Base-by-base conservation (phyloP, 2,329 filamentous ascomycete genomes). In the Fusarium sp. region DNA sequence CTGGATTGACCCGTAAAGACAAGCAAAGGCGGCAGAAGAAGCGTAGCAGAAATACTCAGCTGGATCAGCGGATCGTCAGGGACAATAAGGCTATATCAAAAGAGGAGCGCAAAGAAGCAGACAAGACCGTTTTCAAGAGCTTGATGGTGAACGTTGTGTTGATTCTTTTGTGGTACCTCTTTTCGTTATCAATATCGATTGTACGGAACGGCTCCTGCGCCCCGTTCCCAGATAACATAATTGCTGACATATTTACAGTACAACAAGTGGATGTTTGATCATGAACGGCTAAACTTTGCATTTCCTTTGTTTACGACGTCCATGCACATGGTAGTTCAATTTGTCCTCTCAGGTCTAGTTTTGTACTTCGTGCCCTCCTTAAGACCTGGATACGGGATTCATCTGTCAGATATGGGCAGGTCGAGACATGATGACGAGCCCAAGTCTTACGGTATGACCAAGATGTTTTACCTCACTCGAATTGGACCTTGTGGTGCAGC, bases 211-310 rank as follows among this genome's bases (percentile, higher is more conserved):
- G 35, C 44, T 21, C 27, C 33, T 18, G 9, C 18, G n/a, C 29
- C 15, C 25, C 25, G 55, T 60, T 48, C 42, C 31, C 49, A 37
- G n/a, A 21, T 31, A 31, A 29, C 29, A 29, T 27, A 25, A 38
- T 38, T 72, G 49, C 76, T 80, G 60, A 79, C 77, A 48, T 52
- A 27, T 21, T 44, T 19, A 33, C 73, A 96, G 92, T 99, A 98
- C 86, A 99, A 99, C 88, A 98, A 98, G 85, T 98, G 96, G 96
- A 98, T 99, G 95, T 98, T 99, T 83, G 93, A 93, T 78, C 88
- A 92, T 69, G 88, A 92, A 74, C 90, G 92, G 74, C 89, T 97
- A 75, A 92, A 98, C 82, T 99, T 99, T 80, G 91, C 93, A 57
- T 98, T 96, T 78, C 96, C 96, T 42, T 88, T 99, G 55, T 98